Conservation (phyloP, 495 filamentous ascomycete genomes). For the Terfezia claveryi region DNA sequence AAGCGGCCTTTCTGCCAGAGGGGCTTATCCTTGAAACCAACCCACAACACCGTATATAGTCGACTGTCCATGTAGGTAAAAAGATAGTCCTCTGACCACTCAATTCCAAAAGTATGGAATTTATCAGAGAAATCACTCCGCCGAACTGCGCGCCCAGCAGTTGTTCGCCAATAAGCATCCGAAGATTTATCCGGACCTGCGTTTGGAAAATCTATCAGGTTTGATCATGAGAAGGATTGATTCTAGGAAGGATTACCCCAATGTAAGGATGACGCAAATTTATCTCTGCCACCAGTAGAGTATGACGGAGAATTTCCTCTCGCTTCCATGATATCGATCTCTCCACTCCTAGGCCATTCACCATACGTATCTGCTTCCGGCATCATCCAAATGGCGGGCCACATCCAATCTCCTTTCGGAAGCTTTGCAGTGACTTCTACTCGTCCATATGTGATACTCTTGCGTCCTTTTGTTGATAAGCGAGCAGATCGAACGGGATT, state of each 20-base stretch:
- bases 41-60: constrained; percentile 18
- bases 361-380: constrained; percentile 51
- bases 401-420: constrained; percentile 63
- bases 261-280: constrained; percentile 54
- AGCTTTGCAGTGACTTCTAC: constrained; percentile 59
- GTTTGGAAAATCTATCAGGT: no score
- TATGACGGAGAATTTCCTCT: constrained; percentile 63
- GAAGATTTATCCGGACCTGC: constrained; percentile 28
- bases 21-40: background rate
- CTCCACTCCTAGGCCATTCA: constrained; percentile 54
- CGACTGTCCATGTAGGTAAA: constrained; percentile 69
- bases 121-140: constrained; percentile 48
- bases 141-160: constrained; percentile 48
- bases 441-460: constrained; percentile 56
- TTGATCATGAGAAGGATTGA: no score
- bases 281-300: constrained; percentile 55
- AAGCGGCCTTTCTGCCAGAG: background rate
- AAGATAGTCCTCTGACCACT: constrained; percentile 74
- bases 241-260: constrained; percentile 30
- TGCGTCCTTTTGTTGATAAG: constrained; percentile 46
- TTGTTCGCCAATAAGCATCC: constrained; percentile 58
- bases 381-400: constrained; percentile 88
- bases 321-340: constrained; percentile 63
- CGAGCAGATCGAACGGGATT: constrained; percentile 60
- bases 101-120: constrained; percentile 55